Evolutionary conservation across 148 eudicot species (phyloP).

Genomic region (Selenicereus undatus): DNA sequence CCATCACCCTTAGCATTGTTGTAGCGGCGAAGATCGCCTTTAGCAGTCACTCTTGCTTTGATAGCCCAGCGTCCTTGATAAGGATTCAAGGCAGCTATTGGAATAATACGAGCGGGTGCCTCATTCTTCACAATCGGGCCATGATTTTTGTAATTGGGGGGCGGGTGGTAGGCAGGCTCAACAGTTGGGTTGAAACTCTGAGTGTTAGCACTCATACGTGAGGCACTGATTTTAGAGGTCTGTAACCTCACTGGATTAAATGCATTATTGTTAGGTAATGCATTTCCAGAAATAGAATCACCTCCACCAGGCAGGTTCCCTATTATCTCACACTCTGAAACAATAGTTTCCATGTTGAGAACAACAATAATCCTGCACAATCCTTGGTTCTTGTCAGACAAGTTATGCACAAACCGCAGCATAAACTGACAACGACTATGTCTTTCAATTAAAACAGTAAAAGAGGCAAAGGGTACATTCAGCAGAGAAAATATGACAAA

Average conservation of each 20-base stretch:
- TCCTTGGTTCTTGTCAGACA: no score
- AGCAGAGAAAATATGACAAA: neutral
- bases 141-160: conserved; percentile 72
- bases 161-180: conserved; percentile 94
- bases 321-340: conserved; percentile 71
- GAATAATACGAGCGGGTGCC: conserved; percentile 91
- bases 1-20: conserved; percentile 98
- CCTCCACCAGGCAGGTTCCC: conserved; percentile 62
- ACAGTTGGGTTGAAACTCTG: conserved; percentile 62
- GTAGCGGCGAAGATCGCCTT: conserved; percentile 90
- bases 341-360: conserved; percentile 85
- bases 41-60: conserved; percentile 96
- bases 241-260: conserved; percentile 21
- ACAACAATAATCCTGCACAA: conserved; percentile 82
- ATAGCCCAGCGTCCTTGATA: conserved; percentile 99
- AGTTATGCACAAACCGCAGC: neutral
- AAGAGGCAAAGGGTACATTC: neutral
- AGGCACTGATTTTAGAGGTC: conserved; percentile 27
- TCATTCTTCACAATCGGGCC: conserved; percentile 96
- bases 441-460: neutral
- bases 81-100: conserved; percentile 93
- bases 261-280: conserved; percentile 28
- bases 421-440: neutral
- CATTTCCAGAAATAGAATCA: conserved; percentile 40
- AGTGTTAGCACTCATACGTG: conserved; percentile 30